Evolutionary conservation across 75 land plant genomes (phyloP).

Genomic region (Gnetum montanum): DNA sequence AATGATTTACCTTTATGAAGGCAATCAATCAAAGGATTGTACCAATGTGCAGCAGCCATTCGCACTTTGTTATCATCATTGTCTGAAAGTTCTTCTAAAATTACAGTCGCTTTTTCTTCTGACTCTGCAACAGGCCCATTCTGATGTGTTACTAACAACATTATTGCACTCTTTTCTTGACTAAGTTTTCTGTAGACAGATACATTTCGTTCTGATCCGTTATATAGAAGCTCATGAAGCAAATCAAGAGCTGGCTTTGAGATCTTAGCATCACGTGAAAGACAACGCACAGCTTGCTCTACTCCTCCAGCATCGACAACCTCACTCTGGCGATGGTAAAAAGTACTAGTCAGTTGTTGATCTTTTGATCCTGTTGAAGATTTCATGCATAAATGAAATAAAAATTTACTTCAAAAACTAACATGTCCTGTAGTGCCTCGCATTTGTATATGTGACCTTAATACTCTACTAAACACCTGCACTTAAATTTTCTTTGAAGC

Average conservation of each 20-base stretch:
- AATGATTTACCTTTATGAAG: constrained; percentile 36
- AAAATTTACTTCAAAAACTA: no score
- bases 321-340: constrained; percentile 22
- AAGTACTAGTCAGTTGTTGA: no score
- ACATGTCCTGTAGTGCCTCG: no score
- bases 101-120: constrained; percentile 26
- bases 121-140: constrained; percentile 27
- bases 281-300: constrained; percentile 35
- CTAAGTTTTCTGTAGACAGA: constrained; percentile 20
- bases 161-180: constrained; percentile 22
- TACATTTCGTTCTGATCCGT: constrained; percentile 13
- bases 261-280: constrained; percentile 20
- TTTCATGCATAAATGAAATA: no score
- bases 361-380: no score
- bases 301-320: constrained; percentile 33
- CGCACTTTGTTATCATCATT: constrained; percentile 30
- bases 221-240: constrained; percentile 33
- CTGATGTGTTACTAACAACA: constrained; percentile 29
- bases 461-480: no score
- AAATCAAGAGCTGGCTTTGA: constrained; percentile 35
- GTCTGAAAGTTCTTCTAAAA: constrained; percentile 27
- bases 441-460: no score
- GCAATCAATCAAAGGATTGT: constrained; percentile 32
- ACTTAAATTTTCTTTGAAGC: no score
- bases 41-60: constrained; percentile 41